Conservation (phyloP, 2,329 filamentous ascomycete genomes). For the Cladosporium colombiae region DNA sequence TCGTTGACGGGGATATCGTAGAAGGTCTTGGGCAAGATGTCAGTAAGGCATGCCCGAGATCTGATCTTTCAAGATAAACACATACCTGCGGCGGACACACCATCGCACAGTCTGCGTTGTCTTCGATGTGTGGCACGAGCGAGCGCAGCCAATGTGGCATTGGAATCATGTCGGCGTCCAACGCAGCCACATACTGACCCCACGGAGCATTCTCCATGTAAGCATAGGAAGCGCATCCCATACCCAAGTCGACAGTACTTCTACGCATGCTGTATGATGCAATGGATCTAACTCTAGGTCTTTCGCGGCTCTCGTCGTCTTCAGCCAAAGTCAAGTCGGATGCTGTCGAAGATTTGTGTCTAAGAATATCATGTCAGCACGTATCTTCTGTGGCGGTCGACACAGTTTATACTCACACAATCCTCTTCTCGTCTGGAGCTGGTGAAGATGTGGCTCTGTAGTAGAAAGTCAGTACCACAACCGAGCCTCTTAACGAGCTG, state of each 20-base stretch:
- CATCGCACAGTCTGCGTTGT: slow-evolving; percentile 11
- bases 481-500: too few relatives aligned
- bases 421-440: not conserved
- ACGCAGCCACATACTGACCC: slow-evolving; percentile 56
- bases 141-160: slow-evolving; percentile 62
- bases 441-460: not conserved
- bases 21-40: slow-evolving; percentile 62
- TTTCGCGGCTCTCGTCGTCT: slow-evolving; percentile 34
- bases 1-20: slow-evolving; percentile 63
- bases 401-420: not conserved
- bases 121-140: slow-evolving; percentile 56
- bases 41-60: slow-evolving; percentile 40
- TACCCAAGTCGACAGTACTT: slow-evolving; percentile 56
- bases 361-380: not conserved
- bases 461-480: not conserved
- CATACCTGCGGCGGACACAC: slow-evolving; percentile 17
- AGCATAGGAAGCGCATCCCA: not conserved
- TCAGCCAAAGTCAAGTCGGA: slow-evolving; percentile 28
- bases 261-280: slow-evolving; percentile 38
- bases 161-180: slow-evolving; percentile 70
- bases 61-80: not conserved
- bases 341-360: not conserved
- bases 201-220: slow-evolving; percentile 13
- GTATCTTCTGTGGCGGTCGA: too few relatives aligned
- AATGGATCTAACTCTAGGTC: not conserved